These are phyloP conservation scores for Tulasnella sp. DNA, from an alignment of 768 basidiomycete genomes.

Conservation along the genomic window DNA sequence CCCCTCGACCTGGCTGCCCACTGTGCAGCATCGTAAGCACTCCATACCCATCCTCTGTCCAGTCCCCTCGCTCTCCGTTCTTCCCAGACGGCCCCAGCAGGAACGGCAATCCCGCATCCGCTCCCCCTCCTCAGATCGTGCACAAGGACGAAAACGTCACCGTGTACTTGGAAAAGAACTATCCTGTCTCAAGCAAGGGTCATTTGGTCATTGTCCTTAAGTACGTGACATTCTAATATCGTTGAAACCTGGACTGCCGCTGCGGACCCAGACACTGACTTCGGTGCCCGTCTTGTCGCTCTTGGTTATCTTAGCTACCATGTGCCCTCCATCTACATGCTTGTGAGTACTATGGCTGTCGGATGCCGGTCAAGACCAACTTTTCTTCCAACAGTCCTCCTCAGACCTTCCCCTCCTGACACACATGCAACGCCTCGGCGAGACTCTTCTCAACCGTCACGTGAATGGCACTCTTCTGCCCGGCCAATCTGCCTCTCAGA, in stretches of 20 bases:
- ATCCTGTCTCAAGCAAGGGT: slow-evolving; percentile 60
- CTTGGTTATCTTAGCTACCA: slow-evolving; percentile 41
- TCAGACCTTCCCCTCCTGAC: slow-evolving; percentile 63
- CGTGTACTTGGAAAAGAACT: slow-evolving; percentile 52
- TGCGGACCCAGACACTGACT: slow-evolving; percentile 17
- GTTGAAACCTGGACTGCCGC: background rate
- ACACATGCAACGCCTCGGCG: slow-evolving; percentile 45
- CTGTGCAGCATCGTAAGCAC: slow-evolving; percentile 61
- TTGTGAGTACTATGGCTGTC: slow-evolving; percentile 36
- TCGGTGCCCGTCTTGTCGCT: slow-evolving; percentile 13
- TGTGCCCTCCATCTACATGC: slow-evolving; percentile 62
- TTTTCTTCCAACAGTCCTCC: slow-evolving; percentile 40
- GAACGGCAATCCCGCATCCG: background rate
- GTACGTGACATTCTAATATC: slow-evolving; percentile 30
- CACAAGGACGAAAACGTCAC: slow-evolving; percentile 73
- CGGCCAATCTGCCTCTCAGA: slow-evolving; percentile 25
- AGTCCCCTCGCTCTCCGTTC: slow-evolving; percentile 38
- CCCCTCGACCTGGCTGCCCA: slow-evolving; percentile 57
- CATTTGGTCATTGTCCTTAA: slow-evolving; percentile 68
- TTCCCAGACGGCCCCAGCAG: slow-evolving; percentile 27
- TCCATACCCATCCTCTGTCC: slow-evolving; percentile 35
- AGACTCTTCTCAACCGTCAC: slow-evolving; percentile 36
- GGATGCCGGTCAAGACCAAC: background rate
- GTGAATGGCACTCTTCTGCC: slow-evolving; percentile 23
- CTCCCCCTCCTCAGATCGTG: slow-evolving; percentile 46